Evolutionary conservation across 208 protist genomes (phyloP), one percentile per base, ranked within the genome.

Genomic region (Acanthamoeba lenticulata): DNA sequence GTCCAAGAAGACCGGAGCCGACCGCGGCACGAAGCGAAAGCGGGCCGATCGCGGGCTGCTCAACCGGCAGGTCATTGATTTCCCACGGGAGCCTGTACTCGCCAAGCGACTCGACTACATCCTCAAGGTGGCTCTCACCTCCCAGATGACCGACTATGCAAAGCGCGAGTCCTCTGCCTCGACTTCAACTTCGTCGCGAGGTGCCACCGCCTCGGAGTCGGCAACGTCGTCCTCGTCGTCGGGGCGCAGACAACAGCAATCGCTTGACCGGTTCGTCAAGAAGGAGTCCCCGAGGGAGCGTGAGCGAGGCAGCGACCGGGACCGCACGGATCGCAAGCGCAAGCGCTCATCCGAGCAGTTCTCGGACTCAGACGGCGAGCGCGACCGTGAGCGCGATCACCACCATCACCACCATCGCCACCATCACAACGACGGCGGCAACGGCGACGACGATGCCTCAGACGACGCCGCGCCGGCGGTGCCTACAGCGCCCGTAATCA

Each of bases 91-190:
- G 67, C 19, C 67, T 27, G 69, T 93, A 57, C 42, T 93, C 40
- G 49, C 60, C n/a, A 83, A 93, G 45, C 60, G 90, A 27, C 38
- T 93, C 36, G 90, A 93, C 27, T 93, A 93, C 65, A 74, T 93
- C 42, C 40, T 93, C 36, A 93, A 93, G 44, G 69, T 83, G 38
- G 85, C 85, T 5, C 38, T 91, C 34, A 38, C 85, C 9, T n/a
- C 85, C 7, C 85, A 65, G 42, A 91, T 69, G 9, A 36, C 47
- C 40, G 67, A 93, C 69, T 83, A n/a, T 81, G 36, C 40, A 17
- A 93, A 93, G 55, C 19, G 40, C 9, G 85, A 65, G 36, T 4
- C n/a, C 60, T 45, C 34, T 15, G 67, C 85, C 5, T 49, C 52
- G 13, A 40, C 79, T 19, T 88, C 86, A 1, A 72, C 38, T 13